Base-by-base conservation (phyloP, 2,329 filamentous ascomycete genomes). In the Cladophialophora chaetospira region DNA sequence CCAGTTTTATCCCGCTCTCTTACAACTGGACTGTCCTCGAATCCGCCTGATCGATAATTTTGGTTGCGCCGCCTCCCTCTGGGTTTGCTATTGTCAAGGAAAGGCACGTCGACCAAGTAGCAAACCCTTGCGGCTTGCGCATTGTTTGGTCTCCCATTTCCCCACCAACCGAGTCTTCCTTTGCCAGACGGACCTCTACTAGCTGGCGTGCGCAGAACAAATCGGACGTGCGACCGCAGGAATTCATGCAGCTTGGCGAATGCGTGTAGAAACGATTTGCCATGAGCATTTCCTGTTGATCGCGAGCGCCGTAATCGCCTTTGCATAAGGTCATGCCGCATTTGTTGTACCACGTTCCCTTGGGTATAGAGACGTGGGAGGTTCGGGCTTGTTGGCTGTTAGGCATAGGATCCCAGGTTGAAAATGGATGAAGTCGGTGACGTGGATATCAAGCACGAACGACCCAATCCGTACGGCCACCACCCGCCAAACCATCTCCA, bases 361-460 rank as follows among this genome's bases (percentile, higher is more conserved):
- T 58, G 55, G 60, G 60, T 57, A 59, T 59, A 62, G 60, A 57
- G 60, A 62, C 56, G 60, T 35, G 52, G 59, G 60, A 62, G 56
- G 60, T 52, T 59, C 53, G 40, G 57, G 48, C 42, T 60, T 51
- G 44, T 35, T 28, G 49, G 38, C 53, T 49, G 50, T 49, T 58
- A 42, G 36, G 42, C 43, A 54, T 29, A 44, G 50, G 50, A 53
- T 53, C 57, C n/a, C 33, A 56, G 50, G 58, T 58, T 51, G 52
- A 61, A 48, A 57, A 65, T 65, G 61, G 63, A 63, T 55, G 61
- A 60, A 43, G 53, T 57, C 15, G 53, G 60, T 58, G 63, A 63
- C 56, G 58, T 58, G 56, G 60, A 65, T 56, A 40, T 57, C 31
- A 65, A 58, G 54, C 61, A 61, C 53, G 60, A 63, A 36, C 43